Base-by-base conservation (phyloP, 192 early-diverging fungal species). In the Podila epicladia region DNA sequence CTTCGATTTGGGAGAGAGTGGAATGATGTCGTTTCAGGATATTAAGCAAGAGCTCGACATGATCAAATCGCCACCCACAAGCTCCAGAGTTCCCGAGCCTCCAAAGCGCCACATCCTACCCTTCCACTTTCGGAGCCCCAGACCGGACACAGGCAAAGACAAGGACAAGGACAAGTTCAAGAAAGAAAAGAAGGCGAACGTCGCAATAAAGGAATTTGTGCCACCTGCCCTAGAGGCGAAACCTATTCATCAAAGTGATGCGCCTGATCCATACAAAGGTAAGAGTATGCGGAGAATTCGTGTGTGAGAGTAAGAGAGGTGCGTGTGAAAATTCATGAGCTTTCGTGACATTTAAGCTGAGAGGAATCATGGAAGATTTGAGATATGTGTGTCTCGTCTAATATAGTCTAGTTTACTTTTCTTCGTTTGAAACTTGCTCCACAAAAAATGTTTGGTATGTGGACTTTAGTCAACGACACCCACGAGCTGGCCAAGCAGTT, bases 21-120 rank as follows among this genome's bases (percentile, higher is more conserved):
- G 61, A 22, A 69, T 80, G 76, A 80, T 80, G 77, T 80, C 77
- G 20, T 80, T 80, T 32, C 77, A 80, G 48, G 77, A 80, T 48
- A 73, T 80, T 45, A 80, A 65, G n/a, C 53, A 58, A 24, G 77
- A 80, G 32, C 77, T 80, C 41, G 75, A 79, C 33, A 58, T 68
- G 65, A 64, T 80, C 50, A 26, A 57, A 37, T 31, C 41, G 7
- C 26, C 62, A 58, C 24, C 70, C 72, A 33, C 64, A 37, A 37
- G 35, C 59, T 35, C 65, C 4, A 41, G 49, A 55, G 19, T 15
- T 15, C 17, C 22, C 24, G 74, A 76, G 26, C 62, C 41, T n/a
- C 53, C 63, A 26, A 76, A 28, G n/a, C 49, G 74, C 26, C 51
- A 72, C 57, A 58, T 80, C n/a, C 29, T 80, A 28, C 71, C 70